Base-by-base conservation (phyloP, 306 rosid genomes). In the Echinosophora koreensis region DNA sequence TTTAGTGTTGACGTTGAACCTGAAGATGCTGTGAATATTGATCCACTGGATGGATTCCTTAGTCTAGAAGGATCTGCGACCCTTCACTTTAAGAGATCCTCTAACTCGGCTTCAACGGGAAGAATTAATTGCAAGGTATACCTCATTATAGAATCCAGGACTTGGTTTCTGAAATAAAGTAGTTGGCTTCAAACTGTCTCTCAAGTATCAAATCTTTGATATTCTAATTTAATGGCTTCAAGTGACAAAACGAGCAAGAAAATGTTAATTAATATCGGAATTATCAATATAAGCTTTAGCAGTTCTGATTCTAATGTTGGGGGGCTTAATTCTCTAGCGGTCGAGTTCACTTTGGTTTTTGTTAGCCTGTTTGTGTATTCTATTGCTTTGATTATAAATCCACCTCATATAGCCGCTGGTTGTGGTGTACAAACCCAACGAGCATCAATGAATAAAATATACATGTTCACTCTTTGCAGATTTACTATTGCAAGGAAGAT, bases 401-500 rank as follows among this genome's bases (percentile, higher is more conserved):
- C 62, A 55, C 51, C 32, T 71, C 73, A 15, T 37, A 9, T 71
- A 70, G 57, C 56, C 14, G 71, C 12, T n/a, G 71, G 13, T 15
- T 71, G 63, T 50, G n/a, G 30, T 50, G 57, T 8, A 70, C 69
- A 52, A 27, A 35, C 72, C 44, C 42, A 54, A 28, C 6, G 14
- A 79, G 30, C 59, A 22, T 55, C 47, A 50, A 17, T 60, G 63
- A 50, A 60, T 22, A 69, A 27, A 18, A 39, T 52, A 38, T 70
- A 58, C 69, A 44, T 73, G 71, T 81, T 69, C 60, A 34, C 30
- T 74, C 73, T 78, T 82, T 81, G 74, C 88, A 92, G 97, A 87
- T 95, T 58, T 95, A 91, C 86, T 91, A 88, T 84, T 92, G 97
- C 93, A 95, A 95, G 86, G 97, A 91, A 82, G 99, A 92, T 81